phyloP scores from a whole-genome alignment of 1,139 yeast species.

The Arxiozyma heterogenica region DNA sequence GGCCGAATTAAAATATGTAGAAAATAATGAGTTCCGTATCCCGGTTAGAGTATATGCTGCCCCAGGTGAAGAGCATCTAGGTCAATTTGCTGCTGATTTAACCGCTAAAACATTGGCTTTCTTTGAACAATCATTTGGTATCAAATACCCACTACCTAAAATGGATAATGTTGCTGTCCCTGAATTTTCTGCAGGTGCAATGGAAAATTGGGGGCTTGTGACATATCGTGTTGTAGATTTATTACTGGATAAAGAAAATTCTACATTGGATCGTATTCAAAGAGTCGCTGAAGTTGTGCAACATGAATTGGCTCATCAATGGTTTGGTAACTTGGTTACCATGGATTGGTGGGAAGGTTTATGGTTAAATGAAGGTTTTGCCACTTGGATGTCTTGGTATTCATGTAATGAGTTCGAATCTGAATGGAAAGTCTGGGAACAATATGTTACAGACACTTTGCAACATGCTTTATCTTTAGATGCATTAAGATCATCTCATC shows the following conservation, averaged over 20 bases:
- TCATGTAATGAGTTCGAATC: constrained; percentile 72
- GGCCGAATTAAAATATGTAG: constrained; percentile 71
- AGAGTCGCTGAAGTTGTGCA: constrained; percentile 82
- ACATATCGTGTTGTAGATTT: constrained; percentile 76
- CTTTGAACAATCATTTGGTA: constrained; percentile 61
- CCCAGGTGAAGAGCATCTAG: constrained; percentile 58
- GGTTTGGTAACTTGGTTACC: constrained; percentile 88
- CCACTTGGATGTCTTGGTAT: constrained; percentile 83
- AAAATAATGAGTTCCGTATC: constrained; percentile 53
- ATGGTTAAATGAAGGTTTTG: constrained; percentile 89
- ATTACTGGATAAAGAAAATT: constrained; percentile 55
- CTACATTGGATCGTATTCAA: constrained; percentile 59
- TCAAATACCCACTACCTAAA: constrained; percentile 73
- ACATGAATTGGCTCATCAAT: constrained; percentile 87
- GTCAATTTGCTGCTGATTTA: constrained; percentile 59
- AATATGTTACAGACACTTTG: constrained; percentile 57
- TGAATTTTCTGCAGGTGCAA: constrained; percentile 78
- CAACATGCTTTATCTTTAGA: constrained; percentile 67
- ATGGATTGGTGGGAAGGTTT: constrained; percentile 96
- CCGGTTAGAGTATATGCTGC: constrained; percentile 80
- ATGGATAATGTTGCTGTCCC: constrained; percentile 78
- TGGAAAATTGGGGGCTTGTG: constrained; percentile 88
- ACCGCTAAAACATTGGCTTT: constrained; percentile 69
- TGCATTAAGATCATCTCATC: constrained; percentile 72
- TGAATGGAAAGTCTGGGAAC: constrained; percentile 80